phyloP scores from a whole-genome alignment of 2,329 filamentous ascomycete genomes.

The Dothidotthia symphoricarpi region DNA sequence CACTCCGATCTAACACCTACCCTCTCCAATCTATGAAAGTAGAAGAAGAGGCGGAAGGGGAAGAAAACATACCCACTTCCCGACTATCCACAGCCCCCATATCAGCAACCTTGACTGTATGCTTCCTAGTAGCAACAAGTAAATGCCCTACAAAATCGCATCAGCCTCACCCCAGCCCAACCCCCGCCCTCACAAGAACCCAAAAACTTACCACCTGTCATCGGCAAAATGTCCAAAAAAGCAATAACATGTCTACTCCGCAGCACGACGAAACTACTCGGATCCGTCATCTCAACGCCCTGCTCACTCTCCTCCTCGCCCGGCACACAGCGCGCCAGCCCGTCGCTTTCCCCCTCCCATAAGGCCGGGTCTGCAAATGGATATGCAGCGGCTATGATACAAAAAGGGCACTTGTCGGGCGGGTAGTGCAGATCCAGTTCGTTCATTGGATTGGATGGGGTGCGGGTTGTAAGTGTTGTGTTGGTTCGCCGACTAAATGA shows the following conservation, averaged over 20 bases:
- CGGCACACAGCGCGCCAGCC: conserved; percentile 23
- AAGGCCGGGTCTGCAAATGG: conserved; percentile 25
- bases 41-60: neutral
- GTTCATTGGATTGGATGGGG: conserved; percentile 20
- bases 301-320: conserved; percentile 17
- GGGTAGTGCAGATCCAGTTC: conserved; percentile 43
- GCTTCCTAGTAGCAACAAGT: conserved; percentile 73
- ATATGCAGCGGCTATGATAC: conserved; percentile 55
- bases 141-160: conserved; percentile 56
- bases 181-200: neutral
- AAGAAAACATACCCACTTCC: conserved; percentile 58
- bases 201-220: conserved; percentile 60
- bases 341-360: conserved; percentile 11
- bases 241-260: conserved; percentile 75
- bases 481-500: neutral
- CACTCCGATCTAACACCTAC: neutral
- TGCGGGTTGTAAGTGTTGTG: neutral
- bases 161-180: neutral
- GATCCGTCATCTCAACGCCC: conserved; percentile 31
- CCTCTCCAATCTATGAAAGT: neutral
- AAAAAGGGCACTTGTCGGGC: conserved; percentile 55
- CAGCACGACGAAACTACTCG: conserved; percentile 63
- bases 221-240: conserved; percentile 90
- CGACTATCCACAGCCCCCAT: conserved; percentile 62
- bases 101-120: conserved; percentile 76